Evolutionary conservation across 2,329 filamentous ascomycete species (phyloP), one percentile per base, ranked within the genome.

Genomic region (Decorospora gaudefroyi): DNA sequence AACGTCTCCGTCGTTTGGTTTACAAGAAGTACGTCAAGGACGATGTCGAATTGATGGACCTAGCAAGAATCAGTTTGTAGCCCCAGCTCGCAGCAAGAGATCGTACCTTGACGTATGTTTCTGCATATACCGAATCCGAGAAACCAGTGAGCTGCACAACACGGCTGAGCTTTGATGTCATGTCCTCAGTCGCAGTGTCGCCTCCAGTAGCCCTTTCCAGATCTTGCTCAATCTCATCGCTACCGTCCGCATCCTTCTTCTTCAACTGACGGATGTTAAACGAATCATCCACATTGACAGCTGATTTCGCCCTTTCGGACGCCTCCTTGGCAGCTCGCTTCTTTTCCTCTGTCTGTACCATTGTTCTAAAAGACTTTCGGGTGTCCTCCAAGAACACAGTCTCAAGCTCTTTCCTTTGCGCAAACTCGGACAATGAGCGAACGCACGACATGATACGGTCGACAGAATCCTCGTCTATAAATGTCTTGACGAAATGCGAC

Each of bases 381-480:
- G 93, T 99, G 68, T 99, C 93, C 54, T 96, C 86, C 22, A 99
- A 76, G 79, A 96, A 99, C 1, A 95, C 91, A 0, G 83, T 85
- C 72, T 96, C 91, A 4, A 99, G 81, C 61, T 95, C 88, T 72
- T 93, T 95, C 74, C 88, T 89, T 67, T 95, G 78, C 10, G 85
- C 82, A 66, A 96, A 96, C 65, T 97, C 91, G 4, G 91, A 88
- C 18, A 99, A 78, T 6, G 90, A 93, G 50, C 92, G 86, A 21
- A 99, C 89, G 67, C 92, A 97, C 26, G 90, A 90, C 93, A 99
- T 97, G 70, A 99, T 92, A 61, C 93, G 86, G 71, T 99, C 93
- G n/a, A 97, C 83, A 0, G 93, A 96, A 69, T 99, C 93, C 70
- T 99, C 93, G 52, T 99, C 93, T 54, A 99, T 97, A 2, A 90